phyloP scores from a whole-genome alignment of 305 asterid genomes.

The Stenogyne calaminthoides region DNA sequence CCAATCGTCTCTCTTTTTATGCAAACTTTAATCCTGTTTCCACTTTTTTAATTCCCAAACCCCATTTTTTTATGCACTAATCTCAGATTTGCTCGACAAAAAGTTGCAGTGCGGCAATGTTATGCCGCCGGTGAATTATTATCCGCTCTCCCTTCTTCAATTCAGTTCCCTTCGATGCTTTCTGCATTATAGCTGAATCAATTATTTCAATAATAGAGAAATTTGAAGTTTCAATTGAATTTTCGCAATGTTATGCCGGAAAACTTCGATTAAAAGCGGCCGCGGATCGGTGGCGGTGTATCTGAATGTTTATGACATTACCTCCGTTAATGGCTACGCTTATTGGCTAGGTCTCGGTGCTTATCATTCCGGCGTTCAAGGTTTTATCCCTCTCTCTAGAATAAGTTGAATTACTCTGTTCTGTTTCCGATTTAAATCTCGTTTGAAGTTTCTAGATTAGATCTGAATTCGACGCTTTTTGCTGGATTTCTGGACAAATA shows the following conservation, averaged over 20 bases:
- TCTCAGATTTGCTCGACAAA: slow-evolving; percentile 29
- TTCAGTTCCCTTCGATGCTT: neutral
- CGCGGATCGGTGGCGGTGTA: slow-evolving; percentile 68
- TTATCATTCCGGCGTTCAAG: slow-evolving; percentile 86
- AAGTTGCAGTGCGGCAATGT: slow-evolving; percentile 31
- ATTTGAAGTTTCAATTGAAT: neutral
- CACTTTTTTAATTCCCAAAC: neutral
- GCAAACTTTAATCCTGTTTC: slow-evolving; percentile 13
- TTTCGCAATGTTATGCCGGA: slow-evolving; percentile 67
- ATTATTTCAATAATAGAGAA: too few species aligned
- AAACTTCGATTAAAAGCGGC: slow-evolving; percentile 47
- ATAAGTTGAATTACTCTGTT: neutral
- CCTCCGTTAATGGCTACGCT: slow-evolving; percentile 73
- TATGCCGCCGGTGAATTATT: slow-evolving; percentile 40
- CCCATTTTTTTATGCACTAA: slow-evolving; percentile 29
- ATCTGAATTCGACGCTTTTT: slow-evolving; percentile 15
- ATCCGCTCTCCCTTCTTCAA: neutral
- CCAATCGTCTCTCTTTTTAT: slow-evolving; percentile 40
- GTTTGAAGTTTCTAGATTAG: slow-evolving; percentile 17
- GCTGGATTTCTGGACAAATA: neutral
- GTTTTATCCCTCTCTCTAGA: slow-evolving; percentile 30
- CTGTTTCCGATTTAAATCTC: neutral
- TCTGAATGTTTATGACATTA: slow-evolving; percentile 77
- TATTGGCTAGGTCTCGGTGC: slow-evolving; percentile 92
- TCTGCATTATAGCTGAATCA: neutral